Base-by-base conservation (phyloP, 208 protist genomes). In the Leishmania guyanensis region DNA sequence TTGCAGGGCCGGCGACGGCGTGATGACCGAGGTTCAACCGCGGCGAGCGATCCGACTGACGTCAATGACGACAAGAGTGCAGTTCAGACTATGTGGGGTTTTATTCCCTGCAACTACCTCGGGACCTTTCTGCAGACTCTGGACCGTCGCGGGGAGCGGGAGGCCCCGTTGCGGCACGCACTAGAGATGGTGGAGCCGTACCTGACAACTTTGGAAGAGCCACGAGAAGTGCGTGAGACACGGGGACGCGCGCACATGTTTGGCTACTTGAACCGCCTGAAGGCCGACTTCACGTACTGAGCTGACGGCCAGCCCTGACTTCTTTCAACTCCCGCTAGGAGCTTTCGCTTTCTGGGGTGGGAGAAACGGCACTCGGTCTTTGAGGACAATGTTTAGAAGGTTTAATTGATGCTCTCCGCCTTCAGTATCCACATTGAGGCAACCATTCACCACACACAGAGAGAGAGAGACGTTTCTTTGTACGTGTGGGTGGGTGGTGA, bases 191-290 rank as follows among this genome's bases (percentile, higher is more conserved):
- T 97, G 33, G 75, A 70, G 39, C 89, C 89, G 26, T 96, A 96
- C 69, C 74, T 96, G 36, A 29, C 77, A 43, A 83, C 33, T 2
- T 51, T 95, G 17, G 84, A 79, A 53, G 86, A 88, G 70, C 78
- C 83, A 4, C 82, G 84, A 26, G 82, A 87, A 16, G 87, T 81
- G 3, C 90, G 90, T 54, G 74, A 90, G 17, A 97, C 94, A 0
- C 90, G 94, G n/a, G 72, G 87, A 9, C 87, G 92, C 6, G 86
- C 93, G 16, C 86, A 93, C 74, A 93, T 85, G 66, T 91, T 92
- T 65, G 93, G 94, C 50, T 97, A 97, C 79, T 46, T 94, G 43
- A 97, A 97, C 77, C 86, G 84, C 46, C 83, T 97, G 33, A 95
- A 92, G 73, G 68, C 68, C 17, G 86, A 81, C 64, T 92, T 91